A percentile compares a stretch with the other conserved stretches of the same genome.
Evolutionary conservation across 2,329 filamentous ascomycete genomes (phyloP).

Genomic region (Penicillium fuscoglaucum): DNA sequence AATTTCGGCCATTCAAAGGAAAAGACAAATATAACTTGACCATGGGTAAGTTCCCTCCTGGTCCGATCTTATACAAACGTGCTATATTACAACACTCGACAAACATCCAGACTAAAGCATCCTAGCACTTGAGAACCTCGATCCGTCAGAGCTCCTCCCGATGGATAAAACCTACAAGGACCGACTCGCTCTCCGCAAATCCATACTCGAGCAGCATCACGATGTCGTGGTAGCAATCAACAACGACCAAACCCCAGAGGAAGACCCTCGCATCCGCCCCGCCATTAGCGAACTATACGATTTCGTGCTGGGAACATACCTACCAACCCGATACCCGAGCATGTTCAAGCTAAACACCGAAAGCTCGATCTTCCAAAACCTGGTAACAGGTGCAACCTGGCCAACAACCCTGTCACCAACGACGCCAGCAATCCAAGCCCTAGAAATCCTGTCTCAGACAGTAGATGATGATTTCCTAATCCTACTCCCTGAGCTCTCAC

Average conservation of each 20-base stretch:
- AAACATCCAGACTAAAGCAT: conserved; percentile 3
- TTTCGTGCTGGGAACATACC: conserved; percentile 56
- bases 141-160: conserved; percentile 56
- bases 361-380: conserved; percentile 45
- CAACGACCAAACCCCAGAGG: conserved; percentile 30
- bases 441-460: conserved; percentile 52
- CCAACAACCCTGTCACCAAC: conserved; percentile 37
- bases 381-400: conserved; percentile 46
- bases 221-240: conserved; percentile 44
- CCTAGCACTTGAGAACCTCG: conserved; percentile 54
- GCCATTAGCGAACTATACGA: conserved; percentile 55
- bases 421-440: conserved; percentile 40
- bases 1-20: conserved; percentile 59
- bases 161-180: conserved; percentile 61
- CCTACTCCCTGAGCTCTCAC: conserved; percentile 48
- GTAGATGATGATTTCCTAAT: conserved; percentile 63
- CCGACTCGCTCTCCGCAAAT: conserved; percentile 52
- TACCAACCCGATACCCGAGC: conserved; percentile 58
- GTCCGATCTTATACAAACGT: neutral
- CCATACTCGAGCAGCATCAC: conserved; percentile 48
- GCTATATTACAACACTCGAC: neutral
- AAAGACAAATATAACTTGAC: conserved; percentile 63
- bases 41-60: conserved; percentile 52
- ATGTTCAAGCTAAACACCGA: conserved; percentile 47
- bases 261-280: conserved; percentile 39